A percentile compares a stretch with the other conserved stretches of the same genome.
Conservation (phyloP, 495 filamentous ascomycete genomes). For the Neurospora sp. region DNA sequence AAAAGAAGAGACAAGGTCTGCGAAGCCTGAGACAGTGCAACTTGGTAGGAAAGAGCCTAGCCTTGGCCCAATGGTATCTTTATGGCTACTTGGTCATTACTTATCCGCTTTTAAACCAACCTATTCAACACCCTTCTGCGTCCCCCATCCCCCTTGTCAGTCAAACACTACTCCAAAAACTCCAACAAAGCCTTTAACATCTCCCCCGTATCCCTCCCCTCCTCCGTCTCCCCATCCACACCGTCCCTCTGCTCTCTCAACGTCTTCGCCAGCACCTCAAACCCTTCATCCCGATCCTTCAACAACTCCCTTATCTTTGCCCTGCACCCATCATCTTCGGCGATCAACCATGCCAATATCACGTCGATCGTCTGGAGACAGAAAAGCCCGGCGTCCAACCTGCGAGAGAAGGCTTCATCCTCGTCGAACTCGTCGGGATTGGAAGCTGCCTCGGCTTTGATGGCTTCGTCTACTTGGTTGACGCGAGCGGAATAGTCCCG, state of each 20-base stretch:
- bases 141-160: background rate
- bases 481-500: constrained; percentile 61
- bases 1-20: no score
- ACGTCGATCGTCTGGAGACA: constrained; percentile 79
- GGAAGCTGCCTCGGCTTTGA: constrained; percentile 44
- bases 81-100: constrained; percentile 5
- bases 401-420: constrained; percentile 67
- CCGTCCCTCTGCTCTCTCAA: constrained; percentile 58
- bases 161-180: constrained; percentile 36
- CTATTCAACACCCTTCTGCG: no score
- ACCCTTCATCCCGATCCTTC: constrained; percentile 54
- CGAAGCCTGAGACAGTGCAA: no score
- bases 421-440: background rate
- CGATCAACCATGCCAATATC: constrained; percentile 83
- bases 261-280: constrained; percentile 54
- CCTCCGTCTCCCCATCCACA: constrained; percentile 45
- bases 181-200: constrained; percentile 61
- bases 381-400: constrained; percentile 81
- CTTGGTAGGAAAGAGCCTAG: background rate
- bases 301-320: constrained; percentile 53
- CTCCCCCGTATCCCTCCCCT: constrained; percentile 51
- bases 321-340: constrained; percentile 77
- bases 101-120: constrained; percentile 8
- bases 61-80: constrained; percentile 13
- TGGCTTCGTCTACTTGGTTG: constrained; percentile 53